Base-by-base conservation (phyloP, 2,329 filamentous ascomycete genomes). In the Boeremia lycopersici region DNA sequence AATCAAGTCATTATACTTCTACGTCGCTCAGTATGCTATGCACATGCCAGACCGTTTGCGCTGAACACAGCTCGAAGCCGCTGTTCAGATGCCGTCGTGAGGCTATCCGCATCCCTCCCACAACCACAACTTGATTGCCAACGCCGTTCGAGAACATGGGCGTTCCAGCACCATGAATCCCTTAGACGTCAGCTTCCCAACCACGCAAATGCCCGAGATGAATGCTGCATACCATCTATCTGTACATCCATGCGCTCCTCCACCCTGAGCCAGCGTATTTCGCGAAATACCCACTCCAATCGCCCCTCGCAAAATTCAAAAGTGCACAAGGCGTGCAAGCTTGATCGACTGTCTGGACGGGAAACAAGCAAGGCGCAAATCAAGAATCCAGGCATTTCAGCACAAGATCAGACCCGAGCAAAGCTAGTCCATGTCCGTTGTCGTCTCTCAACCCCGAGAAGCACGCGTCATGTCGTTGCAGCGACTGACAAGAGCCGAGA, bases 401-500 rank as follows among this genome's bases (percentile, higher is more conserved):
- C 69, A 35, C 66, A 63, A 44, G 57, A 63, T 31, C 34, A 15
- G 13, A 28, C 17, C 31, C 40, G 53, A 29, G 46, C 52, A 13
- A 26, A 46, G 30, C 42, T 42, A 17, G 33, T 63, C 57, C 63
- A 19, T 42, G 55, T 45, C 60, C 59, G 52, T 35, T 15, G 53
- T 56, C 45, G 60, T 39, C 13, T 19, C 30, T 50, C 42, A 67
- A 17, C 60, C 52, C 42, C 44, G 46, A 8, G 63, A 62, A 31
- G 64, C 64, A 39, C 69, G 68, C 9, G 64, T 63, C 56, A 74
- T 62, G 31, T 75, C 71, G 46, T 68, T 71, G 51, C 71, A 70
- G 42, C 64, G 67, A 45, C 58, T 68, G 44, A 70, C 62, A 74
- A 84, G 69, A 6, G 73, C 70, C 12, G 80, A 77, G 54, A 85